A percentile compares a stretch with the other conserved stretches of the same genome.
Conservation (phyloP, 2,329 filamentous ascomycete genomes). For the Herpomyces periplanetae region DNA sequence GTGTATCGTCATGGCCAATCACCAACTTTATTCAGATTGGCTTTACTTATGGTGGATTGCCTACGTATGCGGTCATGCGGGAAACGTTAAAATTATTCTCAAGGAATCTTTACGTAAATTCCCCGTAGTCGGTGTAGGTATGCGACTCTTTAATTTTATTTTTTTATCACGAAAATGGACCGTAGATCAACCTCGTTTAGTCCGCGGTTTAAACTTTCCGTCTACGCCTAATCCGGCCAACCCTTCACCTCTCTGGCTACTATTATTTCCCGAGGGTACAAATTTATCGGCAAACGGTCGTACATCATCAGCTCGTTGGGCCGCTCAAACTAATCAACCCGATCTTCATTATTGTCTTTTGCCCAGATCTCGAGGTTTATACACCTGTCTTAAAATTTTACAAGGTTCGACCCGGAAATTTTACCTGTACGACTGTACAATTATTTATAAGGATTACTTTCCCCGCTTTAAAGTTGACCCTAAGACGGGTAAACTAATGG, state of each 20-base stretch:
- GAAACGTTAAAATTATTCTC: slow-evolving; percentile 56
- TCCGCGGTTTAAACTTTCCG: slow-evolving; percentile 28
- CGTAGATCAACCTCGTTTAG: slow-evolving; percentile 31
- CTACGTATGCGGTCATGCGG: slow-evolving; percentile 50
- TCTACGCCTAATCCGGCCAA: slow-evolving; percentile 11
- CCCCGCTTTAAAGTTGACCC: background rate
- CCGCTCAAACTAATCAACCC: slow-evolving; percentile 27
- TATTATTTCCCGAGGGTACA: slow-evolving; percentile 58
- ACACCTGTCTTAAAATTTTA: slow-evolving; percentile 37
- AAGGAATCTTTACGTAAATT: slow-evolving; percentile 55
- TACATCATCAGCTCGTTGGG: slow-evolving; percentile 29
- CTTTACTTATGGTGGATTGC: slow-evolving; percentile 71
- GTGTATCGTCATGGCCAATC: too few species aligned
- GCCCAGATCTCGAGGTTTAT: slow-evolving; percentile 39
- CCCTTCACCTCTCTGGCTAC: slow-evolving; percentile 44
- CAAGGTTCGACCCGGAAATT: slow-evolving; percentile 31
- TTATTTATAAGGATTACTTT: slow-evolving; percentile 41
- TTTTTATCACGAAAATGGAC: slow-evolving; percentile 72
- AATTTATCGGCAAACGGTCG: slow-evolving; percentile 32
- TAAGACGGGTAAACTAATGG: slow-evolving; percentile 11
- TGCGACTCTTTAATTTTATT: slow-evolving; percentile 60
- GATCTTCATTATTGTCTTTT: slow-evolving; percentile 35
- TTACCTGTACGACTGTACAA: slow-evolving; percentile 66
- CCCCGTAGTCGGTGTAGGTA: slow-evolving; percentile 36
- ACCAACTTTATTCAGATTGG: slow-evolving; percentile 54